Percentiles rank a stretch among this genome's conserved stretches.
Evolutionary conservation across 306 rosid species (phyloP).

Genomic region (Pyrus communis): DNA sequence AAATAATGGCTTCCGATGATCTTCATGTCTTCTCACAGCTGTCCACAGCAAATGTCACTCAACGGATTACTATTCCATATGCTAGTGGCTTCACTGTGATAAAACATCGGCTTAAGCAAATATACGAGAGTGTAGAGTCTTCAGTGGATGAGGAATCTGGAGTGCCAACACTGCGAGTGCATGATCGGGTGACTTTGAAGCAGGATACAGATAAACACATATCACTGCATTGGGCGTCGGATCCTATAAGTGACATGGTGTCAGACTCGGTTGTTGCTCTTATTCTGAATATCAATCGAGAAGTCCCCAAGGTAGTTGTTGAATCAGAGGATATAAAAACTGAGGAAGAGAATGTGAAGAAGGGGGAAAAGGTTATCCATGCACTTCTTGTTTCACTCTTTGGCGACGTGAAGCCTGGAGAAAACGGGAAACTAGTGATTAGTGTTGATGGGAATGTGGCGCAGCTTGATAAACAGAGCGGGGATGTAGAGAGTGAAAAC

Average conservation of each 20-base stretch:
- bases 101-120: constrained; percentile 60
- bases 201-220: constrained; percentile 80
- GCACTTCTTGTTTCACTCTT: constrained; percentile 80
- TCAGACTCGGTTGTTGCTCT: constrained; percentile 85
- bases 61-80: constrained; percentile 81
- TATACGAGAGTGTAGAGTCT: constrained; percentile 71
- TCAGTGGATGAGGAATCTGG: constrained; percentile 77
- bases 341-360: constrained; percentile 67
- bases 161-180: constrained; percentile 59
- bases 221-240: constrained; percentile 84
- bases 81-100: constrained; percentile 57
- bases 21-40: constrained; percentile 90
- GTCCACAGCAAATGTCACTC: constrained; percentile 66
- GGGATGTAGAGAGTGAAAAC: constrained; percentile 78
- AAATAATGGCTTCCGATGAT: constrained; percentile 91
- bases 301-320: constrained; percentile 56
- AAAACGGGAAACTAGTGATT: constrained; percentile 70
- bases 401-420: constrained; percentile 77
- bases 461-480: constrained; percentile 68
- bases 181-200: constrained; percentile 64
- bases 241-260: constrained; percentile 86
- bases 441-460: constrained; percentile 76
- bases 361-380: constrained; percentile 59
- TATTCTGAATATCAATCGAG: constrained; percentile 61
- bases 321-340: constrained; percentile 57